phyloP scores from a whole-genome alignment of 2,329 filamentous ascomycete genomes.

The Pseudogymnoascus sp. region DNA sequence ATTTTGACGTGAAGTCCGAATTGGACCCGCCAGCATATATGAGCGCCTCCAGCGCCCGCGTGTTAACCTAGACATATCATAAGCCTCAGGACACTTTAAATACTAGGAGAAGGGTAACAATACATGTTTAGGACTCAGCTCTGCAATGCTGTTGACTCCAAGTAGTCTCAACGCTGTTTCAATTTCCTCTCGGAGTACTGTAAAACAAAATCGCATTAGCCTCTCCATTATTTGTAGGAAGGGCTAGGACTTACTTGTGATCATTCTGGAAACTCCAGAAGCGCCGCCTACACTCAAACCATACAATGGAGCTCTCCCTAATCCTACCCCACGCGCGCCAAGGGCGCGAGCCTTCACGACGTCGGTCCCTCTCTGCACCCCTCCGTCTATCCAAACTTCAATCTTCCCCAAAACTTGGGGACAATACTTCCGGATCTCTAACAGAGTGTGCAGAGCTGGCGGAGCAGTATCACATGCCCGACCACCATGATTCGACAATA shows the following conservation, averaged over 20 bases:
- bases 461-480: constrained; percentile 45
- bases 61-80: background rate
- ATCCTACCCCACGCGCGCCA: constrained; percentile 14
- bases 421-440: constrained; percentile 12
- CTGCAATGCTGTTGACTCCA: constrained; percentile 53
- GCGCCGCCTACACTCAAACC: constrained; percentile 46
- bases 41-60: background rate
- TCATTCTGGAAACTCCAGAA: constrained; percentile 47
- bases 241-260: constrained; percentile 31
- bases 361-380: constrained; percentile 14
- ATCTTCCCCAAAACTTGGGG: constrained; percentile 17
- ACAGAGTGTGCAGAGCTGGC: constrained; percentile 50
- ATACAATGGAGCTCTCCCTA: constrained; percentile 14
- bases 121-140: constrained; percentile 32
- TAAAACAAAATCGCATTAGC: background rate
- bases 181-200: constrained; percentile 48
- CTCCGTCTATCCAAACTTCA: constrained; percentile 15
- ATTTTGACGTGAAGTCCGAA: background rate
- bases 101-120: background rate
- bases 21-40: background rate
- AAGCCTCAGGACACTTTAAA: background rate
- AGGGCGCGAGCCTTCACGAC: constrained; percentile 16
- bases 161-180: constrained; percentile 61
- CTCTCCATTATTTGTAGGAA: background rate
- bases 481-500: constrained; percentile 66